These are phyloP conservation scores for Marasmius tenuissimus DNA, from an alignment of 1,284 basidiomycete species.

Conservation along the genomic window DNA sequence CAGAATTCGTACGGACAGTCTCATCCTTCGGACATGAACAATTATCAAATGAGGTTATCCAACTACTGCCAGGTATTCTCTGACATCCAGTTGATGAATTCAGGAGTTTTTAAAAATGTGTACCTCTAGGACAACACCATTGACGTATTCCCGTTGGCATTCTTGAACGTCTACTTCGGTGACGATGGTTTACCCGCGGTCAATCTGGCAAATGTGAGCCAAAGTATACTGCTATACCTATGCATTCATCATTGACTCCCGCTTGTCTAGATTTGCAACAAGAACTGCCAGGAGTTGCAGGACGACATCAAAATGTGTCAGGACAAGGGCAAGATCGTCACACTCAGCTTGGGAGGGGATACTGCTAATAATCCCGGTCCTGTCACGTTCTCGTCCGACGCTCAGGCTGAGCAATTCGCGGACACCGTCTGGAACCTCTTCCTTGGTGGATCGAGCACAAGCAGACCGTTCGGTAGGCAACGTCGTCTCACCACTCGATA, in stretches of 20 bases:
- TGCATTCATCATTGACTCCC: neutral
- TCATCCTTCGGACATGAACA: constrained; percentile 36
- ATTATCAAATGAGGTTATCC: constrained; percentile 50
- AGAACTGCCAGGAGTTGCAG: constrained; percentile 53
- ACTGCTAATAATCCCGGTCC: constrained; percentile 35
- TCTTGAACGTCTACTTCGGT: constrained; percentile 57
- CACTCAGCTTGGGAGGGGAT: constrained; percentile 64
- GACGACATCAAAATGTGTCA: constrained; percentile 61
- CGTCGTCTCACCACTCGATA: constrained; percentile 32
- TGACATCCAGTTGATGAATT: neutral
- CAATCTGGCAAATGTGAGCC: constrained; percentile 56
- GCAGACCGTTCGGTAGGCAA: constrained; percentile 61
- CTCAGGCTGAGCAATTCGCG: constrained; percentile 52
- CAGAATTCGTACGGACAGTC: constrained; percentile 61
- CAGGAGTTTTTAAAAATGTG: neutral
- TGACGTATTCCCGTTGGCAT: constrained; percentile 58
- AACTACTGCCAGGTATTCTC: constrained; percentile 47
- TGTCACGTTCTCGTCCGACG: constrained; percentile 50
- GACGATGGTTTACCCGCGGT: constrained; percentile 57
- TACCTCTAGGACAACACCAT: constrained; percentile 41
- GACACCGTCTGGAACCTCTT: constrained; percentile 66
- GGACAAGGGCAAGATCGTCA: constrained; percentile 63
- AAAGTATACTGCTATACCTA: too few relatives aligned
- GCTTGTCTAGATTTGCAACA: constrained; percentile 48
- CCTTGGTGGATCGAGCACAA: constrained; percentile 54